Percentiles rank a stretch among this genome's conserved stretches.
Conservation (phyloP, 148 eudicot genomes). For the Dianthus caryophyllus region DNA sequence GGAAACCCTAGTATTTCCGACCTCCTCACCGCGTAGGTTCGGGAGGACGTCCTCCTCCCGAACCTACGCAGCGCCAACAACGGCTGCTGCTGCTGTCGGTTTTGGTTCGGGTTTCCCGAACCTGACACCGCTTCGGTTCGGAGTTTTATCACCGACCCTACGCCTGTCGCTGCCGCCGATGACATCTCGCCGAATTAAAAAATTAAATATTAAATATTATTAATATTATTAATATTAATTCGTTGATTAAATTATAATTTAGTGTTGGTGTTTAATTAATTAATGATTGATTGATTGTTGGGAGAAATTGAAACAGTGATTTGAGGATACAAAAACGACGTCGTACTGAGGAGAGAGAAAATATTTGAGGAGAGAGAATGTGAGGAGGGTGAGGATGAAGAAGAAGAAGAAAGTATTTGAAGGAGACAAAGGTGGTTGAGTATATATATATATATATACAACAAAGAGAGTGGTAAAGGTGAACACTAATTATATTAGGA, state of each 20-base stretch:
- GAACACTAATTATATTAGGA: no score
- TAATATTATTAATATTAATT: not conserved
- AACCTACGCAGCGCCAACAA: conserved; percentile 36
- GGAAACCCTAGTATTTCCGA: conserved; percentile 31
- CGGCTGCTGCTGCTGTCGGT: not conserved
- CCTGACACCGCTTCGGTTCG: conserved; percentile 18
- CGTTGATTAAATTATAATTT: not conserved
- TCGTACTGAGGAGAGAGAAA: conserved; percentile 4
- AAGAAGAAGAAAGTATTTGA: conserved; percentile 6
- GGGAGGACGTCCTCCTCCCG: conserved; percentile 31
- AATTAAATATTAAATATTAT: no score
- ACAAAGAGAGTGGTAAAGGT: not conserved
- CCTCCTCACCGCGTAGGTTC: conserved; percentile 39
- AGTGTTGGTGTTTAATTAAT: not conserved
- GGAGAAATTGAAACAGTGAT: not conserved
- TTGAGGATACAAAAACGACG: not conserved
- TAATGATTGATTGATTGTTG: not conserved
- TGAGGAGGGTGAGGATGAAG: not conserved
- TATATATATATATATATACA: conserved; percentile 12
- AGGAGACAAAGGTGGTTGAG: not conserved
- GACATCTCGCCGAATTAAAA: conserved; percentile 30
- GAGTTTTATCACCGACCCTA: conserved; percentile 35
- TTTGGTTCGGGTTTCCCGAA: not conserved
- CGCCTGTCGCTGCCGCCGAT: conserved; percentile 34
- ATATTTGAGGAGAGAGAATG: conserved; percentile 13